These are phyloP conservation scores for Lignosus rhinocerotis DNA, from an alignment of 1,284 basidiomycete genomes.

Conservation along the genomic window DNA sequence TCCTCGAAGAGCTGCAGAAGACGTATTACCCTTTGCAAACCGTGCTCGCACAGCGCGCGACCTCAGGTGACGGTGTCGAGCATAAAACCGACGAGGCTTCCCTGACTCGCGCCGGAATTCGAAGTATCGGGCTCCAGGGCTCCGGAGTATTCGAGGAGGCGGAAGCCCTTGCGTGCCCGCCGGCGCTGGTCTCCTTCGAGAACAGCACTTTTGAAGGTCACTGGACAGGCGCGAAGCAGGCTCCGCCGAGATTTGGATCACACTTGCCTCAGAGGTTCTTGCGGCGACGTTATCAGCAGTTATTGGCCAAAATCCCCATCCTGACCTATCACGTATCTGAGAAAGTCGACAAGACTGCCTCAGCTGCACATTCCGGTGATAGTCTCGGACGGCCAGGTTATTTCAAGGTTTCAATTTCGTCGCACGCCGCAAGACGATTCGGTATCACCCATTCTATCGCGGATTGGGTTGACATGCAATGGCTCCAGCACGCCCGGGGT, in stretches of 20 bases:
- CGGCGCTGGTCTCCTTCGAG: slow-evolving; percentile 19
- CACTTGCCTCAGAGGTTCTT: slow-evolving; percentile 48
- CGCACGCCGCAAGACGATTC: slow-evolving; percentile 26
- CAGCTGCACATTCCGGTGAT: neutral
- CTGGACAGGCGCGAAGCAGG: slow-evolving; percentile 13
- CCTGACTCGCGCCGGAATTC: slow-evolving; percentile 30
- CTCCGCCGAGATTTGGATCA: slow-evolving; percentile 10
- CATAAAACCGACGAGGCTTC: slow-evolving; percentile 15
- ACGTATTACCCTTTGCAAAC: slow-evolving; percentile 59
- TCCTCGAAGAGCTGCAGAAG: slow-evolving; percentile 53
- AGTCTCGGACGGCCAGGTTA: slow-evolving; percentile 25
- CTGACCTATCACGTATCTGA: slow-evolving; percentile 38
- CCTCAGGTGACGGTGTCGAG: neutral
- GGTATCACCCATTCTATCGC: slow-evolving; percentile 25
- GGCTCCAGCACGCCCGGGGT: slow-evolving; percentile 33
- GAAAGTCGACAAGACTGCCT: neutral
- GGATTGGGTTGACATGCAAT: slow-evolving; percentile 35
- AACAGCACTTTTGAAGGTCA: slow-evolving; percentile 8
- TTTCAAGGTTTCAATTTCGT: slow-evolving; percentile 31
- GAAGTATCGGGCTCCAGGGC: slow-evolving; percentile 47
- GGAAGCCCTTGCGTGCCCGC: slow-evolving; percentile 44
- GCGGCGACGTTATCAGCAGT: slow-evolving; percentile 61
- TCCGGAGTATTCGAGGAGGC: slow-evolving; percentile 47
- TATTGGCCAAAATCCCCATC: slow-evolving; percentile 59
- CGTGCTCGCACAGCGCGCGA: slow-evolving; percentile 12